phyloP scores from a whole-genome alignment of 768 basidiomycete species.

The Tremella yokohamensis region DNA sequence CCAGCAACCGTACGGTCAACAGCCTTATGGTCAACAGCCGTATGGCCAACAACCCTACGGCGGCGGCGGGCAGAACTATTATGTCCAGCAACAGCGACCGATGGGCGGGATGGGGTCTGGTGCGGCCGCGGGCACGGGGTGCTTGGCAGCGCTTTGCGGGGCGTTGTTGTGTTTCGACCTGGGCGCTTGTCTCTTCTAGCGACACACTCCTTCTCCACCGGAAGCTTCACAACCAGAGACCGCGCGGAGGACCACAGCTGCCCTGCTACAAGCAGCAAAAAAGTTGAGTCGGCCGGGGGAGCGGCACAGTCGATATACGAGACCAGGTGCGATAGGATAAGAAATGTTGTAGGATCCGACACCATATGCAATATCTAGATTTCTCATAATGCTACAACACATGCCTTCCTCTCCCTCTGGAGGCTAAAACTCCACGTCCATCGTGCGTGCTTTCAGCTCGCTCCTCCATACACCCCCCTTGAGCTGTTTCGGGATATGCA shows the following conservation, averaged over 20 bases:
- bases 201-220: neutral
- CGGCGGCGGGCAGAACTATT: neutral
- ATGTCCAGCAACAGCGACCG: neutral
- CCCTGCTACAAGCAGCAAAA: no score
- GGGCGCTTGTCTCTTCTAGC: conserved; percentile 9
- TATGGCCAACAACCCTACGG: neutral
- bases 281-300: no score
- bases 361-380: neutral
- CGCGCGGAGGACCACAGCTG: no score
- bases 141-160: conserved; percentile 7
- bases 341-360: no score
- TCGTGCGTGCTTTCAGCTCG: conserved; percentile 31
- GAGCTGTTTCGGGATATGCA: conserved; percentile 33
- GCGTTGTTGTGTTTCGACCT: conserved; percentile 11
- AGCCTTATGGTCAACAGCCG: conserved; percentile 3
- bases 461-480: conserved; percentile 31
- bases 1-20: neutral
- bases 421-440: conserved; percentile 4
- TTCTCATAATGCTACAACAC: conserved; percentile 2
- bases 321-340: no score
- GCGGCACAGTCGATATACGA: no score
- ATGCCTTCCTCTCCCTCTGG: neutral
- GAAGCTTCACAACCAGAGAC: no score
- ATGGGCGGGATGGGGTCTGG: neutral
- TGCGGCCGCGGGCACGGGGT: neutral